These are phyloP conservation scores for Sporobolomyces phaffii DNA, from an alignment of 768 basidiomycete species.

Conservation along the genomic window DNA sequence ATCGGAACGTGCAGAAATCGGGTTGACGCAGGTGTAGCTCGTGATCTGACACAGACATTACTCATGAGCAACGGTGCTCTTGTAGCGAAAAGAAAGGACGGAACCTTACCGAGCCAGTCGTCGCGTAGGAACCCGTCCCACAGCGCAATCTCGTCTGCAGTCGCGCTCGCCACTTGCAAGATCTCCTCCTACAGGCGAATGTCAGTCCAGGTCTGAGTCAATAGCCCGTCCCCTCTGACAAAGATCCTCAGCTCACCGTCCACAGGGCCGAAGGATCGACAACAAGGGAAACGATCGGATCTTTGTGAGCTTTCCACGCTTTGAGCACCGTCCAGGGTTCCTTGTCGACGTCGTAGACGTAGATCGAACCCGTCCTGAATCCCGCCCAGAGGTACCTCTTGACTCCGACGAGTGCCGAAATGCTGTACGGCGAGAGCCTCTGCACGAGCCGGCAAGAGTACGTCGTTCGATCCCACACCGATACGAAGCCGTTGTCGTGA, in stretches of 20 bases:
- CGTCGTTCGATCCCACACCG: constrained; percentile 59
- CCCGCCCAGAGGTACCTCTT: constrained; percentile 82
- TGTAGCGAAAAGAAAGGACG: too few relatives aligned
- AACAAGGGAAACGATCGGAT: constrained; percentile 57
- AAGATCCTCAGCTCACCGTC: constrained; percentile 51
- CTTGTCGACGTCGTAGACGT: constrained; percentile 63
- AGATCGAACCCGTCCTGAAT: constrained; percentile 69
- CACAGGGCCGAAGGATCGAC: constrained; percentile 73
- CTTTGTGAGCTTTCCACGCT: constrained; percentile 73
- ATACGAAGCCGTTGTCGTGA: constrained; percentile 84
- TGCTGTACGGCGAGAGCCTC: constrained; percentile 58
- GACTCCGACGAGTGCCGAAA: constrained; percentile 77
- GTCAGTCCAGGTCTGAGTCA: not conserved
- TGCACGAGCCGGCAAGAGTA: constrained; percentile 29
- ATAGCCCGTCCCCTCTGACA: not conserved
- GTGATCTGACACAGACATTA: constrained; percentile 66
- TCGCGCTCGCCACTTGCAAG: constrained; percentile 68
- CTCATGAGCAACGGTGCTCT: too few relatives aligned
- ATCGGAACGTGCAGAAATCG: constrained; percentile 70
- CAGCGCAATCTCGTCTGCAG: constrained; percentile 67
- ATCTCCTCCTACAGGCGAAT: constrained; percentile 42
- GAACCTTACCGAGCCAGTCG: constrained; percentile 73
- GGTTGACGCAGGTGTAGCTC: constrained; percentile 68
- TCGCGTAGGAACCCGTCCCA: constrained; percentile 85
- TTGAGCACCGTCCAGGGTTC: constrained; percentile 84